Percentiles rank a stretch among this genome's conserved stretches.
phyloP scores from a whole-genome alignment of 139 green algal genomes.

The Monoraphidium neglectum region DNA sequence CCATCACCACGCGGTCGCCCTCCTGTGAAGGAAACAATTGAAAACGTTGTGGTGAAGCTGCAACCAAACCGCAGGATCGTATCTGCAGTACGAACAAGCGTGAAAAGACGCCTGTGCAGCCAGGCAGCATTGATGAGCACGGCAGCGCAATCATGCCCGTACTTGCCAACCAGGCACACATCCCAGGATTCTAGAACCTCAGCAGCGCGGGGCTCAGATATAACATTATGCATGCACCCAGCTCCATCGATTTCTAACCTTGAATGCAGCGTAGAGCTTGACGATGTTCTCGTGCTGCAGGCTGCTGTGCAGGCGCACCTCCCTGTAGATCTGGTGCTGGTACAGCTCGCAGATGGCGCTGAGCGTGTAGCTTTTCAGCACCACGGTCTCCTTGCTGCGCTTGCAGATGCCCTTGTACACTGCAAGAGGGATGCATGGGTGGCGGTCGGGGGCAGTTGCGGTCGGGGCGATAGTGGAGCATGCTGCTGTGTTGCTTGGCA shows the following conservation, averaged over 20 bases:
- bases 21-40: constrained; percentile 30
- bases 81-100: not conserved
- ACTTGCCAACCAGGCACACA: not conserved
- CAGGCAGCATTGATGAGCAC: not conserved
- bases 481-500: no score
- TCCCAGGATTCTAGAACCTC: not conserved
- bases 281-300: constrained; percentile 63
- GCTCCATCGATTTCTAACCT: constrained; percentile 7
- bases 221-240: not conserved
- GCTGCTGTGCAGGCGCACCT: constrained; percentile 51
- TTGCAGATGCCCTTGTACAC: constrained; percentile 63
- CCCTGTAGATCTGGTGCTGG: constrained; percentile 65
- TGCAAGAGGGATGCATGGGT: not conserved
- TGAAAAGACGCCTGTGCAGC: not conserved
- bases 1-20: constrained; percentile 47
- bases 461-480: no score
- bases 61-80: constrained; percentile 14
- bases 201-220: not conserved
- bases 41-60: not conserved
- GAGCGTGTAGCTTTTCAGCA: constrained; percentile 58
- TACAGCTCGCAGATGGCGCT: constrained; percentile 55
- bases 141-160: not conserved
- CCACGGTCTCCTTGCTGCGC: constrained; percentile 41
- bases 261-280: constrained; percentile 54
- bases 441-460: not conserved